Evolutionary conservation across 805 yeast genomes (phyloP), one percentile per base, ranked within the genome.

Genomic region (Saturnispora mendoncae): DNA sequence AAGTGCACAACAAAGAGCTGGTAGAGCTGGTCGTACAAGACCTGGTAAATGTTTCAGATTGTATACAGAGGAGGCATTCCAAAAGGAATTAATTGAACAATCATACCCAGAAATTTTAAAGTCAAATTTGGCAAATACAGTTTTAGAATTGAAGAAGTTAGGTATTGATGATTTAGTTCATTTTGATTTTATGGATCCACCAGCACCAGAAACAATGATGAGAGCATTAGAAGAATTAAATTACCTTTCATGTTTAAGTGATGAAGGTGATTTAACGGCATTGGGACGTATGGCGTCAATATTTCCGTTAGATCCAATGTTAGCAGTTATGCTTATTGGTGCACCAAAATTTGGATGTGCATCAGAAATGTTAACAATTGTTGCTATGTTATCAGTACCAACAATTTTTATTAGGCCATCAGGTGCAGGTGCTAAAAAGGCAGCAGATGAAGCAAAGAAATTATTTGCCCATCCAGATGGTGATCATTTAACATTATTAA

Each of bases 201-300:
- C 98, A 12, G 97, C 97, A 2, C 98, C 98, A 8, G 98, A 90
- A 63, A 92, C 98, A 6, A 92, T 90, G 98, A 92, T 92, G 98
- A 74, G 98, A 60, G 97, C 97, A 0, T 68, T 90, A 48, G 98
- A 90, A 62, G 98, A 90, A 61, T 71, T 90, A 55, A 88, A 92
- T 58, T 92, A 86, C 58, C 68, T 90, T 47, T 80, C 82, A 18
- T 92, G 97, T 66, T 71, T 90, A 40, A 84, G 85, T 51, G 96
- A 92, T 58, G 90, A 86, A 36, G 98, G 97, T 46, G 80, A 82
- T 41, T 66, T 90, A 51, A 92, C 97, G 0, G 74, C 92, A 1
- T 67, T 90, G 47, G 98, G 98, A 45, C 73, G 96, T 52, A 60
- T 81, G 54, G 94, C 96, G 1, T 85, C 96, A 1, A 80, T 82